Percentiles rank a stretch among this genome's conserved stretches.
Conservation (phyloP, 805 yeast species). For the Wickerhamiella azyma region DNA sequence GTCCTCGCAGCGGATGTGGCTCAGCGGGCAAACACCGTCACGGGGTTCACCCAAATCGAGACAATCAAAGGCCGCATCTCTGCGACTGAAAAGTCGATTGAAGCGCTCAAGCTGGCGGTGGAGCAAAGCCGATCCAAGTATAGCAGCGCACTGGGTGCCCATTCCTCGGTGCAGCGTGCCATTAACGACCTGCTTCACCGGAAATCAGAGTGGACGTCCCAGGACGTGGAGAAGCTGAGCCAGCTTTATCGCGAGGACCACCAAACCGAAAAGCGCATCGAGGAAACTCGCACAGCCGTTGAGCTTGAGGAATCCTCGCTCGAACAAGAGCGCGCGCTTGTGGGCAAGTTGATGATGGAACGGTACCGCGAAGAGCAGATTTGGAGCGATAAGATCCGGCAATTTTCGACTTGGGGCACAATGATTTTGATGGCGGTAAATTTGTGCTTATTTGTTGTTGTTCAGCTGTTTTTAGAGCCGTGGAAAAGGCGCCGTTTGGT, state of each 20-base stretch:
- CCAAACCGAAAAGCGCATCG: slow-evolving; percentile 47
- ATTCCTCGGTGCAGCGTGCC: slow-evolving; percentile 65
- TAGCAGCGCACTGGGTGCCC: slow-evolving; percentile 21
- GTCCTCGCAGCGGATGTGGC: slow-evolving; percentile 25
- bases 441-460: slow-evolving; percentile 58
- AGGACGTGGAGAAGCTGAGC: slow-evolving; percentile 76
- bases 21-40: slow-evolving; percentile 68
- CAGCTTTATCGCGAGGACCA: slow-evolving; percentile 71
- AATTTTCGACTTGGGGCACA: slow-evolving; percentile 96
- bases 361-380: slow-evolving; percentile 94
- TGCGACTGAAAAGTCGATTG: slow-evolving; percentile 37
- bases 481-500: slow-evolving; percentile 80
- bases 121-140: slow-evolving; percentile 29
- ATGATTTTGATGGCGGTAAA: slow-evolving; percentile 80
- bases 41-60: slow-evolving; percentile 80
- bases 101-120: slow-evolving; percentile 36
- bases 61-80: slow-evolving; percentile 50
- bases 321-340: slow-evolving; percentile 38
- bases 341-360: slow-evolving; percentile 66
- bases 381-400: slow-evolving; percentile 93
- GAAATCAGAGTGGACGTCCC: slow-evolving; percentile 66
- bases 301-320: slow-evolving; percentile 35
- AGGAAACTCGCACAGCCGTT: slow-evolving; percentile 43
- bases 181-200: slow-evolving; percentile 79
- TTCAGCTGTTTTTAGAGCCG: slow-evolving; percentile 84